Conservation (phyloP, 345 rosid species). For the Euphorbia pulcherrima region DNA sequence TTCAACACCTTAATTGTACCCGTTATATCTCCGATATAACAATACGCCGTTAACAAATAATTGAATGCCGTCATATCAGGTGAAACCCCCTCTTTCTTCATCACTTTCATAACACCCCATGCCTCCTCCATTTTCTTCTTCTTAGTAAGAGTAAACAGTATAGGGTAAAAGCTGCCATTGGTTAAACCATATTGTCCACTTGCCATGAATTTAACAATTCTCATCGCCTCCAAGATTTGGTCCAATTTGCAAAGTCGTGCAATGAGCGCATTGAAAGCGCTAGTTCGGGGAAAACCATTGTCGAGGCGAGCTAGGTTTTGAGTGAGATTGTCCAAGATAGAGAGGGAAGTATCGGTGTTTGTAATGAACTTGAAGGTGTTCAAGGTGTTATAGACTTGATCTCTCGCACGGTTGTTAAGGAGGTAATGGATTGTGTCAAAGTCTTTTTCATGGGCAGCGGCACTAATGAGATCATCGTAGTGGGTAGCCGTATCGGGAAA, state of each 20-base stretch:
- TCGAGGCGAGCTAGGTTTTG: slow-evolving; percentile 44
- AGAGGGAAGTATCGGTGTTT: slow-evolving; percentile 36
- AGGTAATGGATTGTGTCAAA: slow-evolving; percentile 46
- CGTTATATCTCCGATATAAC: slow-evolving; percentile 37
- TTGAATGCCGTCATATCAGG: slow-evolving; percentile 57
- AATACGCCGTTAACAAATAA: slow-evolving; percentile 44
- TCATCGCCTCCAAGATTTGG: slow-evolving; percentile 39
- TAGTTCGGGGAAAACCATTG: slow-evolving; percentile 45
- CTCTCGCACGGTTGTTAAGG: slow-evolving; percentile 52
- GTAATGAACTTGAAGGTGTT: slow-evolving; percentile 69
- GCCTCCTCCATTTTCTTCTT: slow-evolving; percentile 42
- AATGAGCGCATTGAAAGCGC: slow-evolving; percentile 52
- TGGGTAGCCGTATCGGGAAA: slow-evolving; percentile 40
- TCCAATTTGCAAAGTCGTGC: slow-evolving; percentile 56
- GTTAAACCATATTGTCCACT: slow-evolving; percentile 24
- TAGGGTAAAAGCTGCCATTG: slow-evolving; percentile 44
- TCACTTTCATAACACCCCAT: slow-evolving; percentile 38
- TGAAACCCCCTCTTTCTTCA: slow-evolving; percentile 31
- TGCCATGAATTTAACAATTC: slow-evolving; percentile 38
- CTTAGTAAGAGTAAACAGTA: slow-evolving; percentile 38
- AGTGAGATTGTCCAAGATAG: slow-evolving; percentile 40
- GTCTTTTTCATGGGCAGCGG: slow-evolving; percentile 50
- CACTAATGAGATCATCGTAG: slow-evolving; percentile 50
- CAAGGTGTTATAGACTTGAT: slow-evolving; percentile 52
- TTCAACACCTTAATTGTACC: slow-evolving; percentile 40